Evolutionary conservation across 78 protist species (phyloP), one percentile per base, ranked within the genome.

Genomic region (Reticulomyxa filosa): DNA sequence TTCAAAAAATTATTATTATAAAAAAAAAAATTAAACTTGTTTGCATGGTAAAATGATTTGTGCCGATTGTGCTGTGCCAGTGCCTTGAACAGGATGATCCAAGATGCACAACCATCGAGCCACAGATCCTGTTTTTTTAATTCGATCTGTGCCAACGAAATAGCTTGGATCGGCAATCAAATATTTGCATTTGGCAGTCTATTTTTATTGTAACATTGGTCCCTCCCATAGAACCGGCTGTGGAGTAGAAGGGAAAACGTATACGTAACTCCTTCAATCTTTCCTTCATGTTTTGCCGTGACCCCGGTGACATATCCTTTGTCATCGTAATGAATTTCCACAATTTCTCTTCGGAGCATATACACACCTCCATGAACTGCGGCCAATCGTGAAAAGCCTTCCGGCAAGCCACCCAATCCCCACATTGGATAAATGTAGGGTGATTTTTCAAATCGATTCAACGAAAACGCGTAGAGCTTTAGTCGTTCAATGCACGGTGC

Each of bases 291-390:
- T n/a, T n/a, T n/a, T n/a, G n/a, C n/a, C n/a, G n/a, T n/a, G n/a
- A n/a, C n/a, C 38, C 94, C 94, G 29, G 36, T 35, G 2, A 69
- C 76, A 62, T 63, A 36, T 26, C 97, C 97, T 27, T 79, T 68
- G 7, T 83, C 94, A 30, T 81, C 67, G 61, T 30, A 73, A 22
- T 75, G 61, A 29, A 91, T 46, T 66, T 83, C 77, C 11, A 82
- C 87, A 52, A 88, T 67, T 22, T 94, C 89, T 69, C 68, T 79
- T 76, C 75, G 53, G 50, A 96, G 81, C 95, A 92, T 93, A 72
- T 86, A 96, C 17, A 90, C 83, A 38, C 97, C 99, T 23, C 98
- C 98, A 71, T 88, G 87, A 65, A 96, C 89, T 61, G 99, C 98
- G 22, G 82, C 30, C 73, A 96, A 74, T 46, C 65, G 7, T 6